These are phyloP conservation scores for Hordeum vulgare DNA, from an alignment of 176 grass and related monocot genomes.

Conservation along the genomic window MorexV3_pseudomolecules_assembly NC_058520.1:563459002-563459501, in stretches of 20 bases:
- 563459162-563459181: neutral
- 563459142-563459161: neutral
- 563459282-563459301: neutral
- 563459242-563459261: neutral
- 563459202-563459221: neutral
- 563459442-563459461: slow-evolving; percentile 56
- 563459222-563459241: neutral
- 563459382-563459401: neutral
- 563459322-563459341: neutral
- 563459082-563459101: neutral
- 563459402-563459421: neutral
- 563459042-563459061: too few species aligned
- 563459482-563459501: slow-evolving; percentile 74
- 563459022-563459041: too few species aligned
- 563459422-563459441: neutral
- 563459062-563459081: too few species aligned
- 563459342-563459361: neutral
- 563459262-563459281: neutral
- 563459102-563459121: neutral
- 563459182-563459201: neutral
- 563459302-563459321: neutral
- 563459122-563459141: neutral
- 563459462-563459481: slow-evolving; percentile 83
- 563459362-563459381: neutral
- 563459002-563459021: too few species aligned